Evolutionary conservation across 2,329 filamentous ascomycete species (phyloP).

Genomic region (Cercospora sp.): DNA sequence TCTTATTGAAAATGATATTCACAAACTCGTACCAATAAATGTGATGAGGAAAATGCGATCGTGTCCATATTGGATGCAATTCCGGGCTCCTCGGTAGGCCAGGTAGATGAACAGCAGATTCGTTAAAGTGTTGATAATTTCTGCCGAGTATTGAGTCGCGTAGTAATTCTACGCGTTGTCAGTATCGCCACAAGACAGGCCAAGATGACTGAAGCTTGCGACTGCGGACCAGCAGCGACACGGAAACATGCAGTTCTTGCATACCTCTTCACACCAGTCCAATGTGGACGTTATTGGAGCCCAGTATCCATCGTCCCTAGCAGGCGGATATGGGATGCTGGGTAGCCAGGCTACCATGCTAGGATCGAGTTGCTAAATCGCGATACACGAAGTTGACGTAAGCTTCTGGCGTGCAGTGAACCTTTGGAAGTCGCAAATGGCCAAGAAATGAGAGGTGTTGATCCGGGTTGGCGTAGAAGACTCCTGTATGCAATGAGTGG

Average conservation of each 20-base stretch:
- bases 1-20: no score
- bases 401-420: background rate
- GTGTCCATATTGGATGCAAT: conserved; percentile 70
- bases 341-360: conserved; percentile 39
- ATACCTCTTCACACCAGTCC: conserved; percentile 79
- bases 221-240: no score
- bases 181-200: background rate
- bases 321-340: conserved; percentile 36
- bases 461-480: background rate
- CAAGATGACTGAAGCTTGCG: background rate
- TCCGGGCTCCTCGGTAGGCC: conserved; percentile 71
- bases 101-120: conserved; percentile 81
- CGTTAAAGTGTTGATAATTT: conserved; percentile 77
- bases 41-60: conserved; percentile 72
- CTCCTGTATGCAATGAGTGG: background rate
- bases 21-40: conserved; percentile 48
- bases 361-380: conserved; percentile 31
- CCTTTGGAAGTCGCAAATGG: background rate
- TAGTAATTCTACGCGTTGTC: conserved; percentile 65
- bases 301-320: conserved; percentile 51
- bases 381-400: background rate
- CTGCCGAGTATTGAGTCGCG: conserved; percentile 71
- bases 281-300: conserved; percentile 69
- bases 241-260: conserved; percentile 13
- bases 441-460: background rate